Base-by-base conservation (phyloP, 805 yeast genomes). In the Candida ascalaphidarum region DNA sequence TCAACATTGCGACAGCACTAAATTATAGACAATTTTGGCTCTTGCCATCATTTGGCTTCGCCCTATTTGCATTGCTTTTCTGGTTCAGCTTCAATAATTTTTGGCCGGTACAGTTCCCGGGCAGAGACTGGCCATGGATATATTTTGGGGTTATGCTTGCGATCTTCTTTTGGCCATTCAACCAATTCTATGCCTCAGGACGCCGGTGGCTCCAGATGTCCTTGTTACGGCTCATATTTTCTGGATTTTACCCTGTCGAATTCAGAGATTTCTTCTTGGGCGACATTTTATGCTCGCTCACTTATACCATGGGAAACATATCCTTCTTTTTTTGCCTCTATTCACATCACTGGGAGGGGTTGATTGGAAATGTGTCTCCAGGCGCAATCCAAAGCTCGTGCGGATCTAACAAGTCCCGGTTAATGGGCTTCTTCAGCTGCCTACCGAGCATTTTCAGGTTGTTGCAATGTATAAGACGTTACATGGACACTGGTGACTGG, bases 161-260 rank as follows among this genome's bases (percentile, higher is more conserved):
- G 0, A 40, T 75, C 0, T 48, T 82, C 11, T 48, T 79, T 12
- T 61, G 77, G 52, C 96, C 96, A 1, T 61, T 77, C 7, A 62
- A 67, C 27, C 59, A 69, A 3, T 52, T 76, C 23, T 77, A 62
- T 42, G 64, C 70, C 21, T 55, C 71, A n/a, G 68, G 94, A 7
- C 67, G 96, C 39, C 65, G 65, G 33, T 92, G 96, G 96, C 43
- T 89, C 3, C 60, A 79, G 12, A 55, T 77, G 10, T 77, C 94
- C 0, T 31, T 77, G 1, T 71, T 88, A 66, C 65, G 98, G 44
- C 58, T 92, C 27, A 18, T 79, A 0, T 61, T 82, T 7, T 81
- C 95, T 1, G 97, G 97, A 0, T 62, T 86, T 23, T 92, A 80
- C 45, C 96, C 97, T 0, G 96, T 92, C 30, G 97, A 89, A 55